Conservation (phyloP, 345 rosid genomes). For the Carallia pectinifolia region DNA sequence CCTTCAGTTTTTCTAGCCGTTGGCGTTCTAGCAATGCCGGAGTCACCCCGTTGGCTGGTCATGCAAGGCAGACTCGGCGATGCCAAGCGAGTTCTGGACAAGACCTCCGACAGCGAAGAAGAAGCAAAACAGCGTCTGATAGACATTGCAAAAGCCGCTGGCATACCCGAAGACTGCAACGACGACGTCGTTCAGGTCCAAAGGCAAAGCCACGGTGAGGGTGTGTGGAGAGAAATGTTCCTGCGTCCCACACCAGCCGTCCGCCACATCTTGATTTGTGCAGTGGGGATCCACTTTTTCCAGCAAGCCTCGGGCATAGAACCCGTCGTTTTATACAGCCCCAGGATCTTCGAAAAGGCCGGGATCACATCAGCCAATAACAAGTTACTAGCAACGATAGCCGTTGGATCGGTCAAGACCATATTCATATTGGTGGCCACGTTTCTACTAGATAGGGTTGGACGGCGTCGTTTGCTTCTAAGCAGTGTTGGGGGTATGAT, state of each 20-base stretch:
- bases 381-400: too few species aligned
- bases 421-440: too few species aligned
- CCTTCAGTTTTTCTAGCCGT: too few species aligned
- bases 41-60: too few species aligned
- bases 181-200: conserved; percentile 45
- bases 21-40: too few species aligned
- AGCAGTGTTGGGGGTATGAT: too few species aligned
- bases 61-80: conserved; percentile 24
- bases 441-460: too few species aligned
- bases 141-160: conserved; percentile 80
- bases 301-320: conserved; percentile 84
- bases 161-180: conserved; percentile 64
- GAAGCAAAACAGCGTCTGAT: conserved; percentile 61
- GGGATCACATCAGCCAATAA: background rate
- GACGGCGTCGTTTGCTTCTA: too few species aligned
- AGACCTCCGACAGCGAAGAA: conserved; percentile 58
- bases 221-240: conserved; percentile 59
- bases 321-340: conserved; percentile 82
- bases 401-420: too few species aligned
- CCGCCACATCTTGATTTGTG: conserved; percentile 65
- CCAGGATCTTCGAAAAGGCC: conserved; percentile 32
- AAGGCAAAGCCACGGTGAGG: too few species aligned
- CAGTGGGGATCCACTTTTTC: conserved; percentile 73
- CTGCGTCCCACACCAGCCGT: conserved; percentile 61
- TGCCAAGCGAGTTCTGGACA: conserved; percentile 69